Base-by-base conservation (phyloP, 2,329 filamentous ascomycete species). In the Phaeoacremonium minimum region DNA sequence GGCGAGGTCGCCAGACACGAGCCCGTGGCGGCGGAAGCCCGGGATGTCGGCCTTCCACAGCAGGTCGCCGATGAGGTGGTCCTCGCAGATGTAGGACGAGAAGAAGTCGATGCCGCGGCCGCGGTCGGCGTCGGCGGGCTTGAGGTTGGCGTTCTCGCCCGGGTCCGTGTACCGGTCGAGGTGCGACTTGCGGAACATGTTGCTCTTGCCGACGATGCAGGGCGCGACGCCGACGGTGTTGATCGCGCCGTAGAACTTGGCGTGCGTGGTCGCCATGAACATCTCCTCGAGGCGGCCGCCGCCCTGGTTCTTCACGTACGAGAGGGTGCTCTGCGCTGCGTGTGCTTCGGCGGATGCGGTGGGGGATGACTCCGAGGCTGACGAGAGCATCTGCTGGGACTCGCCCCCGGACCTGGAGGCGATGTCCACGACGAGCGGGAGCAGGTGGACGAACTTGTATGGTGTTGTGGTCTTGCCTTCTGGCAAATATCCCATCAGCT, bases 211-310 rank as follows among this genome's bases (percentile, higher is more conserved):
- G 15, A 97, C 84, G 40, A 95, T 85, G 61, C 93, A 98, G 7
- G 94, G 93, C 0, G 93, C 93, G 35, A 97, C 66, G 4, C 85
- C 75, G 13, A 96, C 87, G 1, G 87, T 87, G 62, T 97, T 97
- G 73, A 98, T 98, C 43, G 91, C 93, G 7, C 84, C 85, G 66
- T 98, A 98, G 71, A 98, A 97, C 57, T 98, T 98, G 49, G 89
- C 88, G 59, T 98, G 93, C 0, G 88, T 80, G 0, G 89, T 93
- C 1, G 88, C 83, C 74, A 98, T 85, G 66, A 97, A 98, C 61
- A 91, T 80, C 56, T 98, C 93, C 56, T 98, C 93, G 0, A 98
- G 72, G 1, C 89, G 77, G 6, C 89, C 90, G 15, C 94, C 93
- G 22, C 81, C 81, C 28, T 66, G 61, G 7, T 55, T 48, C 46